These are phyloP conservation scores for Drechslerella coelobrocha DNA, from an alignment of 2,329 filamentous ascomycete species.

Conservation along the genomic window DNA sequence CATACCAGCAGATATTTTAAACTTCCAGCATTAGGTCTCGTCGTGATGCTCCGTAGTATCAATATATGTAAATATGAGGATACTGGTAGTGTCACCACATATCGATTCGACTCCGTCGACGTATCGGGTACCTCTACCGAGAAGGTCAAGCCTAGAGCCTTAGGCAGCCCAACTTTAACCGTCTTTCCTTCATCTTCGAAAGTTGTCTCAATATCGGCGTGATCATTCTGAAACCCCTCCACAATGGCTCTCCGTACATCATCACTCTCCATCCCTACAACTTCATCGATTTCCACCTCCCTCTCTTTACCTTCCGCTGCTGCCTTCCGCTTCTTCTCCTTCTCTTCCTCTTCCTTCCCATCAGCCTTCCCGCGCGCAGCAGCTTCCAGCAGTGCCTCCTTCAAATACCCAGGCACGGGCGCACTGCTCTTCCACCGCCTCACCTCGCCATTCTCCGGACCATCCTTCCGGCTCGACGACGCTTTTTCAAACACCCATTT, in stretches of 20 bases:
- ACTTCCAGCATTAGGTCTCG: constrained; percentile 38
- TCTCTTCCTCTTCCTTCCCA: constrained; percentile 23
- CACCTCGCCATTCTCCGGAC: constrained; percentile 29
- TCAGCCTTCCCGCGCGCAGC: background rate
- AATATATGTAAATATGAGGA: constrained; percentile 38
- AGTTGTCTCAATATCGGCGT: constrained; percentile 29
- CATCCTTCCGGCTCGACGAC: constrained; percentile 28
- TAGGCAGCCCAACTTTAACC: constrained; percentile 34
- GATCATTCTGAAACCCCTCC: constrained; percentile 36
- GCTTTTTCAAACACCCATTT: constrained; percentile 50
- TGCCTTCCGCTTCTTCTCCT: constrained; percentile 34
- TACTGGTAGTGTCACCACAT: constrained; percentile 27
- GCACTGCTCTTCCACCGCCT: constrained; percentile 45
- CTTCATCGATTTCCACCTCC: constrained; percentile 37
- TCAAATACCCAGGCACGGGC: constrained; percentile 34
- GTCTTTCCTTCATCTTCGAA: constrained; percentile 29
- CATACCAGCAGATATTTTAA: constrained; percentile 45
- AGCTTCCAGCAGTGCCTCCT: constrained; percentile 19
- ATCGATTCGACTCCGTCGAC: constrained; percentile 29
- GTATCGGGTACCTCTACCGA: constrained; percentile 28
- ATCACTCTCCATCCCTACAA: constrained; percentile 28
- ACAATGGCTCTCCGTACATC: constrained; percentile 25
- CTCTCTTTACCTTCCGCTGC: constrained; percentile 24
- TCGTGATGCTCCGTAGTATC: constrained; percentile 37
- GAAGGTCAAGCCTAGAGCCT: constrained; percentile 27